phyloP scores from a whole-genome alignment of 2,329 filamentous ascomycete species.

The Colletotrichum melonis region DNA sequence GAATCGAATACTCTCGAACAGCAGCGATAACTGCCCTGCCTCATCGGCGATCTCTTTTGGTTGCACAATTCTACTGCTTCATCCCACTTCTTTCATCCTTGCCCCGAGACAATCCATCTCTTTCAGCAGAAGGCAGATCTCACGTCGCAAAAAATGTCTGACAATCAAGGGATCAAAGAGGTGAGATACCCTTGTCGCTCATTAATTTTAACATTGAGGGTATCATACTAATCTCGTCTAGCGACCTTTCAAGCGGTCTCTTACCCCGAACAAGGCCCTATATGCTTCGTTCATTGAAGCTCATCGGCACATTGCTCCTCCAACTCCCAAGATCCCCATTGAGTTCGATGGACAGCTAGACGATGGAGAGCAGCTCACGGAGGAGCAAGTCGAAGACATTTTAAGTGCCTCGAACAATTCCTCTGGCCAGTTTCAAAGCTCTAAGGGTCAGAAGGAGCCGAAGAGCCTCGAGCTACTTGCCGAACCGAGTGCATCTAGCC shows the following conservation, averaged over 20 bases:
- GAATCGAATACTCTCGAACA: not conserved
- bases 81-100: not conserved
- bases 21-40: not conserved
- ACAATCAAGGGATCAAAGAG: not conserved
- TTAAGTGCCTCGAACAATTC: not conserved
- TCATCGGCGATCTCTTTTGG: not conserved
- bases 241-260: slow-evolving; percentile 24
- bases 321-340: slow-evolving; percentile 3
- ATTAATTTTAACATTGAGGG: not conserved
- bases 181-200: not conserved
- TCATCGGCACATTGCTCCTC: slow-evolving; percentile 29
- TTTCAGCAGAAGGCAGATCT: not conserved
- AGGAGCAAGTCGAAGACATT: slow-evolving; percentile 27
- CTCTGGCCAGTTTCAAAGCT: not conserved
- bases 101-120: not conserved
- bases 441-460: not conserved
- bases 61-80: not conserved
- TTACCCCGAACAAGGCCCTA: slow-evolving; percentile 31
- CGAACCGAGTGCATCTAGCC: not conserved
- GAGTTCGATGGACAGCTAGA: slow-evolving; percentile 3
- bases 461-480: not conserved
- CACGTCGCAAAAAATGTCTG: not conserved
- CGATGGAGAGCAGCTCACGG: not conserved
- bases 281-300: slow-evolving; percentile 33
- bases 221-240: not conserved